phyloP scores from a whole-genome alignment of 2,329 filamentous ascomycete genomes.

The Ceratocystis smalleyi region DNA sequence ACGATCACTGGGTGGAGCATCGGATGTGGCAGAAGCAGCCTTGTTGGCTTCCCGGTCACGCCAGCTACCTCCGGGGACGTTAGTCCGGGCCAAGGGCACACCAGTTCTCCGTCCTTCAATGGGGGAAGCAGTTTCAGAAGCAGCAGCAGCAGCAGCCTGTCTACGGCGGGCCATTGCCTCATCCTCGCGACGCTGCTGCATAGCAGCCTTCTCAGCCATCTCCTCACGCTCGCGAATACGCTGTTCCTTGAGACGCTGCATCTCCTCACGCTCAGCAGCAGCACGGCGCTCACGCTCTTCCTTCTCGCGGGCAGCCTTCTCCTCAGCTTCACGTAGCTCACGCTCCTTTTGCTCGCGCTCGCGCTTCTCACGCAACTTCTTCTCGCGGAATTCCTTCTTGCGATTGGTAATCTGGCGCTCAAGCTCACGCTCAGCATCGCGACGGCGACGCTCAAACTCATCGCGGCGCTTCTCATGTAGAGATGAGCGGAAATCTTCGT shows the following conservation, averaged over 20 bases:
- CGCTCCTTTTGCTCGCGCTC: conserved; percentile 76
- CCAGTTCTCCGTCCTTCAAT: conserved; percentile 19
- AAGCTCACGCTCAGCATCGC: conserved; percentile 79
- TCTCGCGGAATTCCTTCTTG: conserved; percentile 76
- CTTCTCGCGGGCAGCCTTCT: conserved; percentile 64
- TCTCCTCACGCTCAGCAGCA: conserved; percentile 59
- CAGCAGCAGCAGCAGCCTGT: conserved; percentile 21
- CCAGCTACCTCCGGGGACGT: conserved; percentile 28
- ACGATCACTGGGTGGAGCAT: conserved; percentile 19
- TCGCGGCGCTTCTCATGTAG: conserved; percentile 79
- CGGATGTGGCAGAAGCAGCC: conserved; percentile 22
- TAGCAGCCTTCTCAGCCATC: conserved; percentile 44
- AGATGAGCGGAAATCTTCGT: conserved; percentile 67
- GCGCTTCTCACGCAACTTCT: conserved; percentile 63
- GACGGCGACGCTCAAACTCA: conserved; percentile 89
- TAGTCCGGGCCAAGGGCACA: not conserved
- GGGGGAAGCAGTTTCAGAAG: not conserved
- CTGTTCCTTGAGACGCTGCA: conserved; percentile 51
- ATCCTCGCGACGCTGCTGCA: conserved; percentile 71
- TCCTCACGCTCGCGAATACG: conserved; percentile 55
- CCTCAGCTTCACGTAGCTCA: conserved; percentile 65
- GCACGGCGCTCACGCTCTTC: conserved; percentile 68
- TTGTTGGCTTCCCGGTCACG: conserved; percentile 27
- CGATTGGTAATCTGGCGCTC: conserved; percentile 80
- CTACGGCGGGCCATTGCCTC: conserved; percentile 66